These are phyloP conservation scores for Colletotrichum musae DNA, from an alignment of 2,329 filamentous ascomycete species.

Conservation along the genomic window DNA sequence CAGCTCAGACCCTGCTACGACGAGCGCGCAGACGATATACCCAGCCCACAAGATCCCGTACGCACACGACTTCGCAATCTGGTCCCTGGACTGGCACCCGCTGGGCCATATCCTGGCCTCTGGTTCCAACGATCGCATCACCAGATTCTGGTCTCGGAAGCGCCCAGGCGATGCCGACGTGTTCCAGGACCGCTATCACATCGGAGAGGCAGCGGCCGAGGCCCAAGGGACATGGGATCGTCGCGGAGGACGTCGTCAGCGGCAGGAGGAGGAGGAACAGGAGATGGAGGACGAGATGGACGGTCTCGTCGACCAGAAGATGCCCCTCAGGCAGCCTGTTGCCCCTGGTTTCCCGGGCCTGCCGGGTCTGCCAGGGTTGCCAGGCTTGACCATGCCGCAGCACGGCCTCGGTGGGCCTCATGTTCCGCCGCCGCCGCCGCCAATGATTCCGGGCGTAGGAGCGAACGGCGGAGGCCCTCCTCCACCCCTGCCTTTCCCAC, in stretches of 20 bases:
- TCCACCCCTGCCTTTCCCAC: constrained; percentile 68
- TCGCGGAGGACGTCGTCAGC: constrained; percentile 81
- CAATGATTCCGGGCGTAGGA: constrained; percentile 67
- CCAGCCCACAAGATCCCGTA: constrained; percentile 89
- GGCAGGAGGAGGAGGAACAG: constrained; percentile 93
- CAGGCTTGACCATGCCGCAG: constrained; percentile 58
- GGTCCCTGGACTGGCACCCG: constrained; percentile 98
- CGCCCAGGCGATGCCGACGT: constrained; percentile 89
- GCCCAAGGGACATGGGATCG: constrained; percentile 95
- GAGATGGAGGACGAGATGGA: constrained; percentile 95
- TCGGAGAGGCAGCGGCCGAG: constrained; percentile 93
- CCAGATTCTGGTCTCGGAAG: constrained; percentile 94
- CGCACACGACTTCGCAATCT: constrained; percentile 95
- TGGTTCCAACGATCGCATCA: constrained; percentile 96
- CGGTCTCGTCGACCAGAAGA: constrained; percentile 91
- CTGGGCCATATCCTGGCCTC: constrained; percentile 95
- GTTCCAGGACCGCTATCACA: constrained; percentile 93
- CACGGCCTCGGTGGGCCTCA: constrained; percentile 49
- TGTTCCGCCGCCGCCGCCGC: constrained; percentile 53
- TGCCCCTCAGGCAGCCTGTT: constrained; percentile 71
- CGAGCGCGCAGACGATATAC: constrained; percentile 90
- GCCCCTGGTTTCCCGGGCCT: constrained; percentile 69
- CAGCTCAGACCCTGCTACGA: constrained; percentile 81
- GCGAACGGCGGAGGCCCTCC: constrained; percentile 55
- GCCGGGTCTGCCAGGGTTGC: constrained; percentile 67